Percentiles rank a stretch among this genome's conserved stretches.
These are phyloP conservation scores for Candida sakaeoensis DNA, from an alignment of 805 yeast genomes.

Conservation along the genomic window DNA sequence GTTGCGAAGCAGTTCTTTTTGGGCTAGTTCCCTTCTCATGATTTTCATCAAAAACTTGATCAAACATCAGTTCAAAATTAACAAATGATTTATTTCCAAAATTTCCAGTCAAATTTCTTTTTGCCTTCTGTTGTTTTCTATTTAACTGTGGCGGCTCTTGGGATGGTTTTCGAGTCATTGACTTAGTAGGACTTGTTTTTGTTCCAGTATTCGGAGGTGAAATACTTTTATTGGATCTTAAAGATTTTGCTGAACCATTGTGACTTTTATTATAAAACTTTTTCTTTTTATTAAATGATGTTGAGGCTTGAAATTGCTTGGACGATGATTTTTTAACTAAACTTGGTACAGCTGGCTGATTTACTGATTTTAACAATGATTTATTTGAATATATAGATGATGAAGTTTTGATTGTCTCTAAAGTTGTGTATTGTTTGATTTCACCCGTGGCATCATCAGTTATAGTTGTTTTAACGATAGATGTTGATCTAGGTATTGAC, in stretches of 20 bases:
- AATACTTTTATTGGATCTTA: conserved; percentile 8
- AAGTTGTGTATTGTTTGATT: conserved; percentile 15
- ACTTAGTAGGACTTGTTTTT: conserved; percentile 1
- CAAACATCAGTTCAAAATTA: conserved; percentile 30
- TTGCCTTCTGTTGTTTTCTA: conserved; percentile 12
- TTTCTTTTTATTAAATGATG: conserved; percentile 34
- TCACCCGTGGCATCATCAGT: conserved; percentile 26
- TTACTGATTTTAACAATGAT: conserved; percentile 9
- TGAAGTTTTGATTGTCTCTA: conserved; percentile 19
- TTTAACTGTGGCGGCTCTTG: conserved; percentile 17
- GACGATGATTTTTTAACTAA: conserved; percentile 27
- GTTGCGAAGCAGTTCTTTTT: background rate
- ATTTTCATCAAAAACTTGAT: conserved; percentile 26
- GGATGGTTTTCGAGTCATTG: conserved; percentile 12
- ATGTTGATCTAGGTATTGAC: conserved; percentile 37
- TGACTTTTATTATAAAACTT: conserved; percentile 13
- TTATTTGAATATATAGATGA: conserved; percentile 20
- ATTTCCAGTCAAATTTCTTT: conserved; percentile 11
- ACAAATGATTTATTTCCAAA: conserved; percentile 22
- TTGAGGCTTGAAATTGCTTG: conserved; percentile 34
- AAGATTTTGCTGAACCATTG: conserved; percentile 7
- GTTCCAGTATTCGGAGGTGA: conserved; percentile 4
- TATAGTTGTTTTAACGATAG: conserved; percentile 40
- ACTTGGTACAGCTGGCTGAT: conserved; percentile 13
- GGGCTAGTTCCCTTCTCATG: conserved; percentile 5